Percentiles rank a stretch among this genome's conserved stretches.
These are phyloP conservation scores for Trichoderma virens DNA, from an alignment of 495 filamentous ascomycete genomes.

Conservation along the genomic window DNA sequence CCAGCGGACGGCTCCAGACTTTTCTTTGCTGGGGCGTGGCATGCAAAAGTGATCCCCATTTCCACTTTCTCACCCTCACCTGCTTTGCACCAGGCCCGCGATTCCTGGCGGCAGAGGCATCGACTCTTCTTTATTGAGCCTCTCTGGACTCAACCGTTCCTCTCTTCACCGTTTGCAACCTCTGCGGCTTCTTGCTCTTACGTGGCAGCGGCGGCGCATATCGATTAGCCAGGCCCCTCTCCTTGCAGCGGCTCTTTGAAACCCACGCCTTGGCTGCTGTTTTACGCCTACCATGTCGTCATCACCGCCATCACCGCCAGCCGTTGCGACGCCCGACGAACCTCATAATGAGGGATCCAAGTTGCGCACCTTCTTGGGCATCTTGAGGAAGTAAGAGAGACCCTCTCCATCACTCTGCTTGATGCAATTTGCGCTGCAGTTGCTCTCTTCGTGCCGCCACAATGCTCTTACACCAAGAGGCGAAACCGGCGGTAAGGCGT, in stretches of 20 bases:
- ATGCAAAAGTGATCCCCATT: background rate
- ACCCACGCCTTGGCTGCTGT: background rate
- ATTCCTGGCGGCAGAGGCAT: background rate
- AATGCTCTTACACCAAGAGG: background rate
- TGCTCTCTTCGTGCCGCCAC: background rate
- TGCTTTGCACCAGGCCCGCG: background rate
- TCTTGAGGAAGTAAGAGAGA: slow-evolving; percentile 64
- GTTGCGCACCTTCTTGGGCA: slow-evolving; percentile 73
- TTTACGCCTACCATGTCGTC: slow-evolving; percentile 21
- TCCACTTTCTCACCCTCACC: background rate
- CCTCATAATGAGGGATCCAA: slow-evolving; percentile 73
- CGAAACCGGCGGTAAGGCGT: slow-evolving; percentile 8
- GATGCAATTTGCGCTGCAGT: background rate
- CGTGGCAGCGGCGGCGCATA: background rate
- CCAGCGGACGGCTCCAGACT: background rate
- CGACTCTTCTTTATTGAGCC: background rate
- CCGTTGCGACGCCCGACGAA: slow-evolving; percentile 21
- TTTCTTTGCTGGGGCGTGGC: background rate
- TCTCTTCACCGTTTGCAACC: background rate
- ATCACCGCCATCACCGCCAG: slow-evolving; percentile 14
- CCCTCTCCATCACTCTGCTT: background rate
- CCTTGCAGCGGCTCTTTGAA: background rate
- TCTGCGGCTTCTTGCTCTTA: background rate
- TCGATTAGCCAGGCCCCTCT: background rate
- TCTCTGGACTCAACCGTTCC: background rate